Base-by-base conservation (phyloP, 352 stramenopile species). In the Globisporangium parvum region DNA sequence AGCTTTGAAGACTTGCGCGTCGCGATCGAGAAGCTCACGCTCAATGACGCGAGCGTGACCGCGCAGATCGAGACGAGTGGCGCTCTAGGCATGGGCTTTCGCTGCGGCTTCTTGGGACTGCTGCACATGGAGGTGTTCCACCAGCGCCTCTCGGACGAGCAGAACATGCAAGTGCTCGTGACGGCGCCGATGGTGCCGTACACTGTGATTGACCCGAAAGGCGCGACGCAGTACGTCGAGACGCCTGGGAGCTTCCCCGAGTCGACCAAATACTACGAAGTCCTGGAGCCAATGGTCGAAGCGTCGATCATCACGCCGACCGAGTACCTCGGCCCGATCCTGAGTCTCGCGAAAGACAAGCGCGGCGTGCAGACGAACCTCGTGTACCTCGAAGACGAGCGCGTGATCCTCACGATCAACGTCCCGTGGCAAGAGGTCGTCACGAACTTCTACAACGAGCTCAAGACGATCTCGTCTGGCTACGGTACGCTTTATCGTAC, bases 341-440 rank as follows among this genome's bases (percentile, higher is more conserved):
- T 99, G 54, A 90, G 94, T 40, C 67, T 99, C 21, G 85, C 96
- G 15, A 98, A 98, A 66, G 83, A 93, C 42, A 89, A 91, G 57
- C 81, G 85, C 26, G 85, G 85, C 39, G 64, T 90, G n/a, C 81
- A 97, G 52, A 96, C 94, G 15, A 97, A 97, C 62, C 86, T 97
- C 52, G 82, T 91, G 51, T 96, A 97, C 67, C 67, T 99, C 8
- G 97, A 99, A 58, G 95, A 98, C 62, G 84, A 83, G 17, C 93
- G 81, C 9, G 91, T 98, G 63, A 72, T 98, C 48, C 87, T 99
- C 39, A 94, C 88, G 21, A 96, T 98, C 50, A 63, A 85, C 47
- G 86, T 99, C 40, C 97, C 97, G 35, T 99, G 96, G 97, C 93
- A 98, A 51, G 97, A 99, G 77, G 96, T 99, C 14, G 98, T 99